Conservation (phyloP, 495 filamentous ascomycete genomes). For the Mytilinidion resinicola region DNA sequence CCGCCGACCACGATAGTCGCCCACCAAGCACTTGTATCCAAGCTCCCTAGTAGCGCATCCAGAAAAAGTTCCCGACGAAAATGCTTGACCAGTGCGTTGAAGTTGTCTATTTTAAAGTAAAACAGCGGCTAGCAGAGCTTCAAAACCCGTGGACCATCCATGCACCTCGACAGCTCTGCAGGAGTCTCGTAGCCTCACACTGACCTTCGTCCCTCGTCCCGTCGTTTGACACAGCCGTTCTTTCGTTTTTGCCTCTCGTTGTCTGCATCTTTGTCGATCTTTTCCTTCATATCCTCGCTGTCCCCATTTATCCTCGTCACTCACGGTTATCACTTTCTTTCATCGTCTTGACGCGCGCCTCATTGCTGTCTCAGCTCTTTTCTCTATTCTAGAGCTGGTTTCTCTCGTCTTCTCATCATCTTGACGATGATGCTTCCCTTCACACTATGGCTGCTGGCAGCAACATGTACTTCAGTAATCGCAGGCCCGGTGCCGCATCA, state of each 20-base stretch:
- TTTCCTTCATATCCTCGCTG: conserved; percentile 17
- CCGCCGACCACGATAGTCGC: conserved; percentile 6
- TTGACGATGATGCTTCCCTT: conserved; percentile 18
- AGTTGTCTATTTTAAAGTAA: conserved; percentile 17
- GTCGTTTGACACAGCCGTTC: conserved; percentile 17
- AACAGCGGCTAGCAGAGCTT: conserved; percentile 29
- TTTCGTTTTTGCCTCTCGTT: conserved; percentile 6
- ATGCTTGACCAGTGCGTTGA: conserved; percentile 22
- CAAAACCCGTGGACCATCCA: conserved; percentile 16
- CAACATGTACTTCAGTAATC: conserved; percentile 13
- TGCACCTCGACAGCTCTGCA: conserved; percentile 1
- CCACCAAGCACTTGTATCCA: background rate
- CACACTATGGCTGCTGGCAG: conserved; percentile 27
- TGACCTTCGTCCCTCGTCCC: conserved; percentile 11
- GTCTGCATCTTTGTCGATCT: conserved; percentile 16
- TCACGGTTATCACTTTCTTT: conserved; percentile 4
- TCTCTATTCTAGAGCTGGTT: conserved; percentile 4
- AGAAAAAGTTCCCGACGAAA: conserved; percentile 6
- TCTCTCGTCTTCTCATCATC: conserved; percentile 15
- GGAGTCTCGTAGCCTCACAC: conserved; percentile 14
- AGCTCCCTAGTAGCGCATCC: conserved; percentile 12
- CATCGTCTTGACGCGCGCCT: conserved; percentile 13
- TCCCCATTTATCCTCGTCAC: conserved; percentile 7
- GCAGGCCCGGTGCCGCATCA: conserved; percentile 24
- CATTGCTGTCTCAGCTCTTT: background rate